Conservation (phyloP, 2,329 filamentous ascomycete genomes). For the Penicillium janthinellum region DNA sequence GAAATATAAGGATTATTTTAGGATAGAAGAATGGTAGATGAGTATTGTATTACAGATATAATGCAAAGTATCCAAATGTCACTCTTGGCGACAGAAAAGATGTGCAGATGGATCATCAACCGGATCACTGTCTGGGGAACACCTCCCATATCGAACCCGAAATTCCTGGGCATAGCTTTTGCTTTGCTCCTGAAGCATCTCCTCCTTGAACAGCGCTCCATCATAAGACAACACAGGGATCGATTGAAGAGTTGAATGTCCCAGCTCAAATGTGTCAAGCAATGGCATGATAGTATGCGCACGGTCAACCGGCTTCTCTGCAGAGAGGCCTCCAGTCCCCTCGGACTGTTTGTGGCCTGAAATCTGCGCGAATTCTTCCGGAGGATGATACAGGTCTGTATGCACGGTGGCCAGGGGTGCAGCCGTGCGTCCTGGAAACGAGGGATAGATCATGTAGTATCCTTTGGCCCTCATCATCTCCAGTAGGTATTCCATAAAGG, state of each 20-base stretch:
- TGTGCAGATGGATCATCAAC: conserved; percentile 52
- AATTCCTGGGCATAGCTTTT: conserved; percentile 61
- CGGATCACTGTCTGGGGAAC: conserved; percentile 46
- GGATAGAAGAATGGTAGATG: too few relatives aligned
- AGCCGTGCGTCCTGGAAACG: conserved; percentile 50
- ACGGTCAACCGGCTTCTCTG: conserved; percentile 35
- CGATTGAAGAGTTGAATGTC: conserved; percentile 51
- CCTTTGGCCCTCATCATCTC: conserved; percentile 75
- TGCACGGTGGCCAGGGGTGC: conserved; percentile 71
- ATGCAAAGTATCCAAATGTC: conserved; percentile 1
- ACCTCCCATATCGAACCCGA: conserved; percentile 67
- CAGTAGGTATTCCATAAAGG: conserved; percentile 77
- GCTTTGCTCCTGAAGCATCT: conserved; percentile 47
- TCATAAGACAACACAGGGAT: conserved; percentile 66
- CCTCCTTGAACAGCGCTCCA: conserved; percentile 50
- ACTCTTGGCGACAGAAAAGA: conserved; percentile 64
- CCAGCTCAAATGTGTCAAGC: conserved; percentile 49
- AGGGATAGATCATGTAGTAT: conserved; percentile 80
- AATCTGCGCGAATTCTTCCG: conserved; percentile 62
- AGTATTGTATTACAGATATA: background rate
- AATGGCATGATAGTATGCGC: conserved; percentile 52
- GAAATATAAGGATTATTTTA: too few relatives aligned
- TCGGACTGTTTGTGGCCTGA: background rate
- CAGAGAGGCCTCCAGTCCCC: conserved; percentile 16
- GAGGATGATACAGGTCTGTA: conserved; percentile 69